Conservation (phyloP, 768 basidiomycete genomes). For the Mycena olivaceomarginata region DNA sequence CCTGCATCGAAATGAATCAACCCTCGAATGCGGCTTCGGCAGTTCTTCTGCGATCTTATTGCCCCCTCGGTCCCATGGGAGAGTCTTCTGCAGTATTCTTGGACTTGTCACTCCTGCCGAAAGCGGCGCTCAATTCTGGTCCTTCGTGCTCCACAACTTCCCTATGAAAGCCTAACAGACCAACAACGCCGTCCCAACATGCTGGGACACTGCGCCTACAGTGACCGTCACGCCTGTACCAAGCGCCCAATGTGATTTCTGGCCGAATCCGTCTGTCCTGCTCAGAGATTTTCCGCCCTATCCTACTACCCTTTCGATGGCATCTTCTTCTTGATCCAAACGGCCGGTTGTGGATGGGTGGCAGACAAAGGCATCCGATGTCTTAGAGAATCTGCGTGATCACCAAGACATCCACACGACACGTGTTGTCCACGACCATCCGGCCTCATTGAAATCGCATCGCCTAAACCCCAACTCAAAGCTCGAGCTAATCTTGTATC, state of each 20-base stretch:
- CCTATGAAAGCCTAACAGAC: constrained; percentile 5
- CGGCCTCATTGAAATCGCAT: constrained; percentile 37
- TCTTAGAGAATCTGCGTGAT: constrained; percentile 27
- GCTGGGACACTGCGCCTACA: neutral
- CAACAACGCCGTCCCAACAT: neutral
- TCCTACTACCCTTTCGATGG: constrained; percentile 9
- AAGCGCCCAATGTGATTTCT: neutral
- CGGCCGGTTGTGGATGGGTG: neutral
- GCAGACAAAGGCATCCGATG: constrained; percentile 1
- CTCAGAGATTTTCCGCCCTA: constrained; percentile 14
- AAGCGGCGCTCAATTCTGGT: constrained; percentile 12
- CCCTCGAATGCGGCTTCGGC: neutral
- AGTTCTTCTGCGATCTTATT: neutral
- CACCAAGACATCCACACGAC: constrained; percentile 32
- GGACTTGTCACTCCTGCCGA: constrained; percentile 13
- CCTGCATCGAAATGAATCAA: no score
- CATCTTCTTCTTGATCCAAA: constrained; percentile 27
- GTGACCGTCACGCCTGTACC: neutral
- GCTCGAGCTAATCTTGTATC: constrained; percentile 25
- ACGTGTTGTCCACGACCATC: constrained; percentile 35
- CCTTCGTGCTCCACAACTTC: constrained; percentile 8
- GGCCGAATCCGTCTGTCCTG: neutral
- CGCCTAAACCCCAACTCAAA: constrained; percentile 16
- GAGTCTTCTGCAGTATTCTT: neutral
- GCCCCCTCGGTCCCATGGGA: neutral